Percentiles rank a stretch among this genome's conserved stretches.
Evolutionary conservation across 177 flowering plant genomes (phyloP).

Genomic region (Vitis hybrid): DNA sequence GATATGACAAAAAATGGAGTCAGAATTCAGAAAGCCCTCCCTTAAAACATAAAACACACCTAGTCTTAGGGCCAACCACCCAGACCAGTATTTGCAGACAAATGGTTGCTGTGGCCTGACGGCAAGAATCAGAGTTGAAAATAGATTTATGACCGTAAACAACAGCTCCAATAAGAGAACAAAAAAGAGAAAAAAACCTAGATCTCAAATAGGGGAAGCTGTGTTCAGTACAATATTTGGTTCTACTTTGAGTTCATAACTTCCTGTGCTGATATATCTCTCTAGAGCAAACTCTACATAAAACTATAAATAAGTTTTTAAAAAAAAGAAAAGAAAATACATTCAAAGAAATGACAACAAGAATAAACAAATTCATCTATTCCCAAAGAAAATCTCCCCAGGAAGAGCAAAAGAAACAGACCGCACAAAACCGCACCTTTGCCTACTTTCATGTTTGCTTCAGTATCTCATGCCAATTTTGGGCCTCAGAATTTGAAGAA

Average conservation of each 20-base stretch:
- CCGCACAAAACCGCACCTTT: slow-evolving; percentile 15
- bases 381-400: slow-evolving; percentile 16
- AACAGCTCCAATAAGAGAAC: too few species aligned
- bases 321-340: slow-evolving; percentile 9
- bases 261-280: slow-evolving; percentile 22
- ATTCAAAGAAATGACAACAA: slow-evolving; percentile 15
- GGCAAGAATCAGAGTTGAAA: too few species aligned
- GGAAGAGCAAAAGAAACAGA: slow-evolving; percentile 21
- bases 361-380: slow-evolving; percentile 30
- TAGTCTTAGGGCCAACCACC: too few species aligned
- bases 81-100: too few species aligned
- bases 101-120: too few species aligned
- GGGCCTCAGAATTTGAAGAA: too few species aligned
- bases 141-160: too few species aligned
- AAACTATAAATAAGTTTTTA: background rate
- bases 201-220: slow-evolving; percentile 11
- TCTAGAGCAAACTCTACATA: slow-evolving; percentile 27
- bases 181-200: background rate
- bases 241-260: slow-evolving; percentile 13
- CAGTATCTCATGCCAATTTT: background rate
- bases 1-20: background rate
- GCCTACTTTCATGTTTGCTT: slow-evolving; percentile 8
- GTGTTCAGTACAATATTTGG: slow-evolving; percentile 1
- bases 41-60: too few species aligned
- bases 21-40: too few species aligned